phyloP scores from a whole-genome alignment of 352 stramenopile genomes.

The Phytophthora citricola region DNA sequence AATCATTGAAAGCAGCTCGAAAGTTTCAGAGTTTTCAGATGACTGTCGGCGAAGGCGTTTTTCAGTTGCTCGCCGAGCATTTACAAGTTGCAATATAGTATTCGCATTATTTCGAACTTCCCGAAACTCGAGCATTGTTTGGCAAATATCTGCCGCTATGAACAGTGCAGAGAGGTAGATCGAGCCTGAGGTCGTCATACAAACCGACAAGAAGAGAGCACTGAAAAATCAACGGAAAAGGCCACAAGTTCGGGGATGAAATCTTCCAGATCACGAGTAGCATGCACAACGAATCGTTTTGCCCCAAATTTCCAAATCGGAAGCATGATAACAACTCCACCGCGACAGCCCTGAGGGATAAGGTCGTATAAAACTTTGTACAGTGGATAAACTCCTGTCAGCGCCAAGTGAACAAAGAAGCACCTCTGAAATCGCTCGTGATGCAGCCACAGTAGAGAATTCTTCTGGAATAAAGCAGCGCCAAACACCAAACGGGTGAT shows the following conservation, averaged over 20 bases:
- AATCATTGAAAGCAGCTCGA: constrained; percentile 10
- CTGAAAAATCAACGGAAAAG: constrained; percentile 33
- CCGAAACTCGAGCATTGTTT: constrained; percentile 19
- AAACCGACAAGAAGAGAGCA: constrained; percentile 28
- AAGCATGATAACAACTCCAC: constrained; percentile 7
- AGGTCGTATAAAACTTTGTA: constrained; percentile 32
- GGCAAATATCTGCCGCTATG: constrained; percentile 13
- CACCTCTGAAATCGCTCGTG: constrained; percentile 15
- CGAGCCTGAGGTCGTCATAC: constrained; percentile 23
- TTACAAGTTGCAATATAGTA: constrained; percentile 7
- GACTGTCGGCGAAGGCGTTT: constrained; percentile 4
- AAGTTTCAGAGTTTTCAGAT: not conserved
- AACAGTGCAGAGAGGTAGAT: constrained; percentile 19
- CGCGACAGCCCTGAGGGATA: constrained; percentile 12
- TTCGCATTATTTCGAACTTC: constrained; percentile 23
- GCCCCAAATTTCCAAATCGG: constrained; percentile 29
- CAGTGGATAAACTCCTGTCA: constrained; percentile 27
- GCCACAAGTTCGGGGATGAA: constrained; percentile 26
- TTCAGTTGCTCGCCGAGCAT: not conserved
- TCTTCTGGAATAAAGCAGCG: constrained; percentile 12
- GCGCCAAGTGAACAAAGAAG: constrained; percentile 11
- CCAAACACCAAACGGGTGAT: constrained; percentile 15
- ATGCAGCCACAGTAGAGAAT: constrained; percentile 1
- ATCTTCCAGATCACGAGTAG: constrained; percentile 22
- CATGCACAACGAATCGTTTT: constrained; percentile 15